Conservation (phyloP, 192 early-diverging fungal species). For the Radiomyces spectabilis region DNA sequence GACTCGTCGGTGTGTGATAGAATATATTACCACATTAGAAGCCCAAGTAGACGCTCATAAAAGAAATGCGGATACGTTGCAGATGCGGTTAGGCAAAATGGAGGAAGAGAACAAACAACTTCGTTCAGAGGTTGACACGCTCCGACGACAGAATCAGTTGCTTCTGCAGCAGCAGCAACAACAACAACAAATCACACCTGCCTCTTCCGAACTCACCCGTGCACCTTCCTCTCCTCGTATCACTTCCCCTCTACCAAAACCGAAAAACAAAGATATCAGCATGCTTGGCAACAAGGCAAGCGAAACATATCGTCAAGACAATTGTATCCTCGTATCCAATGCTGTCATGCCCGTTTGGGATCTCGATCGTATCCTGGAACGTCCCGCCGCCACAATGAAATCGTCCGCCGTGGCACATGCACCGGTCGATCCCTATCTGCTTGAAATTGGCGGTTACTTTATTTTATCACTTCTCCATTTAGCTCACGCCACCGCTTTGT, state of each 20-base stretch:
- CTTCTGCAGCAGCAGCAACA: conserved; percentile 11
- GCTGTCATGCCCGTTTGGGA: conserved; percentile 21
- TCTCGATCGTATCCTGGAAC: conserved; percentile 3
- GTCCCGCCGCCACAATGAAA: background rate
- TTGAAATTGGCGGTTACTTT: background rate
- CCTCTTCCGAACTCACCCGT: background rate
- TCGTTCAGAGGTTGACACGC: conserved; percentile 18
- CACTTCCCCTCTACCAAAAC: background rate
- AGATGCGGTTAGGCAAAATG: conserved; percentile 15
- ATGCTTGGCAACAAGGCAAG: background rate
- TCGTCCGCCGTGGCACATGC: background rate
- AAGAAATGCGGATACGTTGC: conserved; percentile 12
- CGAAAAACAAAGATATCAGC: too few relatives aligned
- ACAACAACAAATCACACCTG: background rate
- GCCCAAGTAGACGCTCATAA: conserved; percentile 27
- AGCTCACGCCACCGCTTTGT: background rate
- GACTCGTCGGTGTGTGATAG: conserved; percentile 9
- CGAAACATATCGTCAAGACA: background rate
- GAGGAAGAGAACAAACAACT: conserved; percentile 26
- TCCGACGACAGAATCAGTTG: conserved; percentile 23
- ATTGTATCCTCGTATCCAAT: conserved; percentile 16
- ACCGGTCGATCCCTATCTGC: background rate
- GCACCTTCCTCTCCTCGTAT: conserved; percentile 2
- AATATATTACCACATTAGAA: conserved; percentile 31
- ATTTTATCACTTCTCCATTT: background rate